phyloP scores from a whole-genome alignment of 306 rosid genomes.

The Nissolia schottii region DNA sequence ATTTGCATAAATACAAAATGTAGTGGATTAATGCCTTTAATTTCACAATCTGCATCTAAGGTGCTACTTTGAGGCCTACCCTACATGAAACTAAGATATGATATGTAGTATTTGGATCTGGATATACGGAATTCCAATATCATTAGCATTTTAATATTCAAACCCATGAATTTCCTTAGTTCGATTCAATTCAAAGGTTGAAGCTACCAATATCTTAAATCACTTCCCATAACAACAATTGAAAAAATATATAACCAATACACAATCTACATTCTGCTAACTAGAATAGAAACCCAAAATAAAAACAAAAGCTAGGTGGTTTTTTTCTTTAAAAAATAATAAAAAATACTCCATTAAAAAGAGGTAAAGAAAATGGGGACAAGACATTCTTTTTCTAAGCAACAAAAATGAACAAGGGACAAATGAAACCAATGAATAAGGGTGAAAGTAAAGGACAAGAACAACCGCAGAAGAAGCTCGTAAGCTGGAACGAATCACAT shows the following conservation, averaged over 20 bases:
- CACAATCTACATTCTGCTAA: not conserved
- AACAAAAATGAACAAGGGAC: not conserved
- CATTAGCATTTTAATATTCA: not conserved
- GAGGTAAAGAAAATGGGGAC: not conserved
- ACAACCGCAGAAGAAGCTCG: not conserved
- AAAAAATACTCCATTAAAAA: not conserved
- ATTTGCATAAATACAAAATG: not conserved
- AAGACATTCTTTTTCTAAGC: not conserved
- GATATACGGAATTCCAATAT: not conserved
- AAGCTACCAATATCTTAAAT: not conserved
- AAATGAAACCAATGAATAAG: not conserved
- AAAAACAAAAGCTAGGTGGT: too few species aligned
- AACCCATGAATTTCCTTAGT: not conserved
- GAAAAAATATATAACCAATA: not conserved
- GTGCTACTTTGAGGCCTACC: not conserved
- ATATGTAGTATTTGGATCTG: not conserved
- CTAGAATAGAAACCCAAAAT: not conserved
- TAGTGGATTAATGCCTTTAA: not conserved
- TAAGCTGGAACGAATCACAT: not conserved
- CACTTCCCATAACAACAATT: not conserved
- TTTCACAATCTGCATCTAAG: not conserved
- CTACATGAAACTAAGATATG: not conserved
- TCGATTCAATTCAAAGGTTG: not conserved
- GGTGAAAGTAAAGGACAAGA: not conserved
- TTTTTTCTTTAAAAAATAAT: not conserved